Evolutionary conservation across 208 protist species (phyloP), one percentile per base, ranked within the genome.

Genomic region (Willaertia magna): DNA sequence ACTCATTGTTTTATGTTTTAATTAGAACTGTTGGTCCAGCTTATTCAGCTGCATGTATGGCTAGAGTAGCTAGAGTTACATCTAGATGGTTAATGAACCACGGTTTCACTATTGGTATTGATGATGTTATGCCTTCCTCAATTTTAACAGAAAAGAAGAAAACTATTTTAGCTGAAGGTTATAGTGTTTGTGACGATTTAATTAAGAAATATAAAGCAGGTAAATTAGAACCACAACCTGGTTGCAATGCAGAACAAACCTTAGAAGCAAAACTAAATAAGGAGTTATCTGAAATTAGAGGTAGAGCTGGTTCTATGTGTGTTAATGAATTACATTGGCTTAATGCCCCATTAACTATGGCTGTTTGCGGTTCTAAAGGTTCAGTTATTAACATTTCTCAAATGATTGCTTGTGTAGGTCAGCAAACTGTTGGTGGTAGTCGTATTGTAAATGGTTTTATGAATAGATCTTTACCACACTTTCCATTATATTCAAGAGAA

Each of bases 321-420:
- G 87, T 99, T 14, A 84, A 94, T 1, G 92, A 98, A 40, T 93
- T 99, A 34, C 93, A 95, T 48, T 85, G 90, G 4, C 92, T 89
- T n/a, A 99, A 99, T 91, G 91, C 95, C 0, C 97, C 98, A 11
- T 91, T 99, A 9, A 98, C 99, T 88, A 99, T 99, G 99, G 94
- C 99, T 51, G 90, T 99, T 6, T 99, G 96, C 46, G 95, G 94
- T 40, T 95, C 94, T 83, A 97, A 97, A 85, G 98, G 98, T 83
- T 99, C 96, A 52, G 95, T 94, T n/a, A 95, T 99, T 84, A 99
- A 99, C 91, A 99, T 99, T 87, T 95, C 95, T 40, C 99, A 99
- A 93, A 99, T 99, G 98, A 96, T 99, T 91, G 95, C 96, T 12
- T 98, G 95, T 88, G 97, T 99, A 7, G 98, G 98, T 22, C 98